phyloP scores from a whole-genome alignment of 768 basidiomycete species.

The Steccherinum ochraceum region DNA sequence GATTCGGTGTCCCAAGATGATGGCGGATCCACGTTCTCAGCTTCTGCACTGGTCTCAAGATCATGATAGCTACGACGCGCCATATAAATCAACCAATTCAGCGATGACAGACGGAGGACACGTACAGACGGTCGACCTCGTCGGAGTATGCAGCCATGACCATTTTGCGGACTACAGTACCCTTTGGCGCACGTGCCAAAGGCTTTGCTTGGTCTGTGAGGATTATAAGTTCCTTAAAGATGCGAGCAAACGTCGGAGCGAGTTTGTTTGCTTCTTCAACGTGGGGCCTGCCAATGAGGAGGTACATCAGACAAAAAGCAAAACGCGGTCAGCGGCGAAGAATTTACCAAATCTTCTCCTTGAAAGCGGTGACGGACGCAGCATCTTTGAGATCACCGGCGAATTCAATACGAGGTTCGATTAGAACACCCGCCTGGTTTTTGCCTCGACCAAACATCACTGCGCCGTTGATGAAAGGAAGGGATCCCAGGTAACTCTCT shows the following conservation, averaged over 20 bases:
- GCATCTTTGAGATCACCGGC: slow-evolving; percentile 17
- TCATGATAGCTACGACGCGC: too few relatives aligned
- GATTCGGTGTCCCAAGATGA: too few relatives aligned
- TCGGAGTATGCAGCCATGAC: too few relatives aligned
- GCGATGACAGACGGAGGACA: too few relatives aligned
- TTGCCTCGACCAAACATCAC: slow-evolving; percentile 28
- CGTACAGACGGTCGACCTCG: too few relatives aligned
- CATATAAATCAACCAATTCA: too few relatives aligned
- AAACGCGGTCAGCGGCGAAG: neutral
- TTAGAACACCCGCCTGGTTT: slow-evolving; percentile 23
- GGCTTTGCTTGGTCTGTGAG: slow-evolving; percentile 14
- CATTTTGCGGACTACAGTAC: slow-evolving; percentile 10
- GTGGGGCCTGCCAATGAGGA: slow-evolving; percentile 13
- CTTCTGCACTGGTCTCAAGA: too few relatives aligned
- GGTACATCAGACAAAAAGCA: neutral
- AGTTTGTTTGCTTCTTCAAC: slow-evolving; percentile 16
- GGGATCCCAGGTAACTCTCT: slow-evolving; percentile 27
- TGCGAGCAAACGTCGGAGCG: slow-evolving; percentile 15
- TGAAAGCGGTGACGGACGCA: slow-evolving; percentile 13
- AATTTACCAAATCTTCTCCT: slow-evolving; percentile 9
- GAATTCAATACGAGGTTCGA: slow-evolving; percentile 21
- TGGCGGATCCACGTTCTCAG: too few relatives aligned
- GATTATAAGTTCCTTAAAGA: slow-evolving; percentile 22
- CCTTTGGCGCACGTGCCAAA: slow-evolving; percentile 15
- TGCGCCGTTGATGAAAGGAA: slow-evolving; percentile 19